These are phyloP conservation scores for Russula earlei DNA, from an alignment of 768 basidiomycete species.

Conservation along the genomic window DNA sequence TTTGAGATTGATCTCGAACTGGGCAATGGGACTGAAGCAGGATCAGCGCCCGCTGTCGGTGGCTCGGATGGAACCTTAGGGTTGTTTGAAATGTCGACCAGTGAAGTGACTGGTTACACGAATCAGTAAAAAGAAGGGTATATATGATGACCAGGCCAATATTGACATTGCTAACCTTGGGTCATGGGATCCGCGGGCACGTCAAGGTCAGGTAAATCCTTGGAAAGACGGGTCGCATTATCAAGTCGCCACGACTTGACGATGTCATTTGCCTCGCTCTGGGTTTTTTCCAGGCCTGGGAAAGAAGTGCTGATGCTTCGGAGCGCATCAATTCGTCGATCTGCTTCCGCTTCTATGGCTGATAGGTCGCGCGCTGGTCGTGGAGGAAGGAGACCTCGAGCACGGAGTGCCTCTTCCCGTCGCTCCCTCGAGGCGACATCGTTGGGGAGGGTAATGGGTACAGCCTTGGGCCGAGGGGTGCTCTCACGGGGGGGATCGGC, in stretches of 20 bases:
- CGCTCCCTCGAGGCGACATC: constrained; percentile 9
- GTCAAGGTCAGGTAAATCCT: background rate
- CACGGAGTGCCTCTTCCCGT: constrained; percentile 15
- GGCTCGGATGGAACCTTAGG: background rate
- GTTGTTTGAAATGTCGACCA: background rate
- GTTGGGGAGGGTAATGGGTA: constrained; percentile 5
- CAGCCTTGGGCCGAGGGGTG: background rate
- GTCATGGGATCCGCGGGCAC: background rate
- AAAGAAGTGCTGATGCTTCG: background rate
- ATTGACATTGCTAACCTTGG: background rate
- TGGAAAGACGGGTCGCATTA: background rate
- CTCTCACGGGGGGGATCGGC: background rate
- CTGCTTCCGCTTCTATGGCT: constrained; percentile 14
- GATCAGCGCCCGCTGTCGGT: background rate
- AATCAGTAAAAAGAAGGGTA: background rate
- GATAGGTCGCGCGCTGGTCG: background rate
- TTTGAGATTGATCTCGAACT: background rate
- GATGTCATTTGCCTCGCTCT: constrained; percentile 13
- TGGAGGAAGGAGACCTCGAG: constrained; percentile 15
- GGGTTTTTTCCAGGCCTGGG: background rate
- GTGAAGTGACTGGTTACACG: background rate
- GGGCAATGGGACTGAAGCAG: background rate
- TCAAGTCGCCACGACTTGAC: constrained; percentile 7
- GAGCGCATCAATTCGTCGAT: constrained; percentile 6
- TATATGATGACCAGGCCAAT: background rate